phyloP scores from a whole-genome alignment of 2,329 filamentous ascomycete species.

The Sordariomycetes sp. region DNA sequence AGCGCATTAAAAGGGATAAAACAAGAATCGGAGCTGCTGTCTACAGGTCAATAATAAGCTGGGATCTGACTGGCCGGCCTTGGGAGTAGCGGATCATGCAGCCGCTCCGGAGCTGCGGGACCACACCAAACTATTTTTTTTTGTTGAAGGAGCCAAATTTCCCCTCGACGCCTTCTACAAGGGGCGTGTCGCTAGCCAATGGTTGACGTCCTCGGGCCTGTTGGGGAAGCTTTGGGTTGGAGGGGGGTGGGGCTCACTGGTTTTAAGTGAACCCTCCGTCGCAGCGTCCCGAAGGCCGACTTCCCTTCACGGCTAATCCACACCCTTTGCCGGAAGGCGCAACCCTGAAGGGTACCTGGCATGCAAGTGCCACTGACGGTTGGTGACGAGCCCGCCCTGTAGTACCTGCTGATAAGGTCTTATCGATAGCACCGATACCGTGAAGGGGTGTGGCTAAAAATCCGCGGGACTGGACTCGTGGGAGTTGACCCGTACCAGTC shows the following conservation, averaged over 20 bases:
- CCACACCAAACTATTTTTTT: constrained; percentile 3
- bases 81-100: not conserved
- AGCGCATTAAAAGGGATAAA: not conserved
- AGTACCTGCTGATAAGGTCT: not conserved
- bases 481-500: too few species aligned
- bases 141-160: constrained; percentile 5
- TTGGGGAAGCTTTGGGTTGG: constrained; percentile 11
- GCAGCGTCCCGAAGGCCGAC: not conserved
- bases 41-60: not conserved
- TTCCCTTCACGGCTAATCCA: not conserved
- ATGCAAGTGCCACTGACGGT: not conserved
- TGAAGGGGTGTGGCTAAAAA: too few species aligned
- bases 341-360: not conserved
- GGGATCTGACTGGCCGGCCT: not conserved
- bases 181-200: constrained; percentile 5
- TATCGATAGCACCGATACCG: not conserved
- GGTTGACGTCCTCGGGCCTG: constrained; percentile 7
- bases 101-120: not conserved
- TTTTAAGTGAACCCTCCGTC: not conserved
- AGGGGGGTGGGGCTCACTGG: not conserved
- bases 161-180: not conserved
- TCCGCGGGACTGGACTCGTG: too few species aligned
- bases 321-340: too few species aligned
- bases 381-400: too few species aligned
- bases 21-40: not conserved